These are phyloP conservation scores for Rhinocladiella mackenziei DNA, from an alignment of 2,329 filamentous ascomycete genomes.

Conservation along the genomic window DNA sequence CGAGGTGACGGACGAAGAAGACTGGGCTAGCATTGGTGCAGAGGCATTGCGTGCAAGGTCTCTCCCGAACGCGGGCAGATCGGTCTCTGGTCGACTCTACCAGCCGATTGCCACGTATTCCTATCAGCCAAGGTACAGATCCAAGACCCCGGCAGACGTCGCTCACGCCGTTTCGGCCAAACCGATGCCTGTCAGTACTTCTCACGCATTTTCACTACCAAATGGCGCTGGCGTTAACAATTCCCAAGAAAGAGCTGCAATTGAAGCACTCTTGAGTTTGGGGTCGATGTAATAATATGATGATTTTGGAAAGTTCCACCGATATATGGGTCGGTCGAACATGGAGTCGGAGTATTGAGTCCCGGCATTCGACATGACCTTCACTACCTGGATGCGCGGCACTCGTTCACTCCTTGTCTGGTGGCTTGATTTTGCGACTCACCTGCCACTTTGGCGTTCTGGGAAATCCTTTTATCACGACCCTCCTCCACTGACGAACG, in stretches of 20 bases:
- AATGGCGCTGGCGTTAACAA: conserved; percentile 35
- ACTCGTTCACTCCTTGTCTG: conserved; percentile 17
- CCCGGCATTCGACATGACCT: no score
- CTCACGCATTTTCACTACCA: conserved; percentile 29
- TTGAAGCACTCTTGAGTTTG: conserved; percentile 47
- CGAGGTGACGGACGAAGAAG: conserved; percentile 90
- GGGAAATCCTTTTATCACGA: conserved; percentile 20
- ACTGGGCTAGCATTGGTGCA: conserved; percentile 87
- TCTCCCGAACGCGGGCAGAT: conserved; percentile 39
- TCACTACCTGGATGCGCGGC: conserved; percentile 12
- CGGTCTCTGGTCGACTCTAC: conserved; percentile 40
- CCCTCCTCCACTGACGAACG: conserved; percentile 21
- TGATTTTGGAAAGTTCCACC: conserved; percentile 2
- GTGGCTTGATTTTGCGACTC: conserved; percentile 8
- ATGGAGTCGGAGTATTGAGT: neutral
- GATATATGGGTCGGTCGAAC: conserved; percentile 1
- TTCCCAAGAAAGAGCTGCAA: conserved; percentile 46
- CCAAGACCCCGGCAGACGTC: conserved; percentile 24
- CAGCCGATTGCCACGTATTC: conserved; percentile 39
- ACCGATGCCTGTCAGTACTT: conserved; percentile 37
- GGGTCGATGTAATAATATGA: conserved; percentile 44
- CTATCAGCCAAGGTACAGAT: conserved; percentile 23
- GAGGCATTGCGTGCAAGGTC: conserved; percentile 71
- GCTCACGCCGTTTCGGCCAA: conserved; percentile 40
- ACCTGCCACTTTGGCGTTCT: conserved; percentile 16